Evolutionary conservation across 176 grass and related monocot genomes (phyloP).

Genomic region (Rhynchospora pubera): DNA sequence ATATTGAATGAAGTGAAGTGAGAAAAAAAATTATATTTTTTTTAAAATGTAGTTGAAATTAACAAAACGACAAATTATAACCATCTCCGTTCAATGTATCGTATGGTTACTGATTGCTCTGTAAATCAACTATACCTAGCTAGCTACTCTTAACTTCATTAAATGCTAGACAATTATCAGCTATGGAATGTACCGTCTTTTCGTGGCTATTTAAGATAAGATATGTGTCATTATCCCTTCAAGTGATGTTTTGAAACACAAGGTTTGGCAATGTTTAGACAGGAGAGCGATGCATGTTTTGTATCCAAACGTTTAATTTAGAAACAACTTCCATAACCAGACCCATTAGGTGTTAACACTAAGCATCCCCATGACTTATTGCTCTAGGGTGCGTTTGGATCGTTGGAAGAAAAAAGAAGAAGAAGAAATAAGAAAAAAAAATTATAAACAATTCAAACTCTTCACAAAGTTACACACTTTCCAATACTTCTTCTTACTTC

Average conservation of each 20-base stretch:
- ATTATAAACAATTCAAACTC: too few relatives aligned
- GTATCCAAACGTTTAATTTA: background rate
- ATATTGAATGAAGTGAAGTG: background rate
- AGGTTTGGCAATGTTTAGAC: slow-evolving; percentile 5
- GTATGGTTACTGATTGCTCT: background rate
- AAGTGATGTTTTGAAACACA: background rate
- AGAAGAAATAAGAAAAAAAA: too few relatives aligned
- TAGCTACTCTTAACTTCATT: background rate
- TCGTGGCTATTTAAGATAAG: background rate
- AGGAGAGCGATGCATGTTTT: slow-evolving; percentile 20
- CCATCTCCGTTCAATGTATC: background rate
- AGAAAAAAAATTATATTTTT: too few relatives aligned
- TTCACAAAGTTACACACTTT: too few relatives aligned
- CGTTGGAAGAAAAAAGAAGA: too few relatives aligned
- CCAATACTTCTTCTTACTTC: too few relatives aligned
- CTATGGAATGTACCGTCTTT: background rate
- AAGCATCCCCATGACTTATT: background rate
- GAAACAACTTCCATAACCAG: background rate
- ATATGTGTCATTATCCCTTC: background rate
- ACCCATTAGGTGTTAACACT: background rate
- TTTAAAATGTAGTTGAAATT: too few relatives aligned
- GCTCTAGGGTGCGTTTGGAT: too few relatives aligned
- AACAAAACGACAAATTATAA: background rate
- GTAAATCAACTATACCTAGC: background rate
- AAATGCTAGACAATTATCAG: background rate